Base-by-base conservation (phyloP, 257 asterid species). In the Gardenia jasminoides region DNA sequence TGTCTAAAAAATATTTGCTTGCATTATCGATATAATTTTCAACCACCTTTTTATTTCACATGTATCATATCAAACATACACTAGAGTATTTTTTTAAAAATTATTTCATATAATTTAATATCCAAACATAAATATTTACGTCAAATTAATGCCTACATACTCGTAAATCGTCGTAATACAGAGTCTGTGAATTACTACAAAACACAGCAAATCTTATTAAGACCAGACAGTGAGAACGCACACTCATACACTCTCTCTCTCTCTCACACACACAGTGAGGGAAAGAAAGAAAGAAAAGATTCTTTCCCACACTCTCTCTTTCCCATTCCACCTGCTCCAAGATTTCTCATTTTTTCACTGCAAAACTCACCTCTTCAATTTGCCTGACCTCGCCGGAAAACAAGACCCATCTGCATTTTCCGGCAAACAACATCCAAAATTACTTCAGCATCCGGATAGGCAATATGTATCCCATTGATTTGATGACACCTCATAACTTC, bases 351-450 rank as follows among this genome's bases (percentile, higher is more conserved):
- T 28, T 46, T 43, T 16, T 71, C 76, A 26, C 76, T 28, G 62
- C 6, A 22, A 7, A 43, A 62, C 16, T 7, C 79, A 43, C 5
- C 62, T 20, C 79, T 39, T 16, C 4, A 36, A 36, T 36, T 28
- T 75, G 11, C 43, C 44, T 66, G 0, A 33, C 17, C 46, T 67
- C 62, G 72, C 79, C 79, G 79, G 79, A 43, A 9, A 58, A 59
- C 26, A n/a, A 41, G 41, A n/a, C 58, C 78, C 59, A 13, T 22
- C 26, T 58, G 58, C 43, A 41, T 74, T 36, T 58, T 36, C 78
- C 69, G 69, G 78, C 78, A 4, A 22, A 74, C 41, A 20, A 9
- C 30, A 15, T 50, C 44, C 52, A 36, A 17, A 8, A 15, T 61
- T 61, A 61, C 15, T 61, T 24, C 66, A 61, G 10, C 11, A 61